Percentiles rank a stretch among this genome's conserved stretches.
These are phyloP conservation scores for Xylaria venustula DNA, from an alignment of 495 filamentous ascomycete genomes.

Conservation along the genomic window DNA sequence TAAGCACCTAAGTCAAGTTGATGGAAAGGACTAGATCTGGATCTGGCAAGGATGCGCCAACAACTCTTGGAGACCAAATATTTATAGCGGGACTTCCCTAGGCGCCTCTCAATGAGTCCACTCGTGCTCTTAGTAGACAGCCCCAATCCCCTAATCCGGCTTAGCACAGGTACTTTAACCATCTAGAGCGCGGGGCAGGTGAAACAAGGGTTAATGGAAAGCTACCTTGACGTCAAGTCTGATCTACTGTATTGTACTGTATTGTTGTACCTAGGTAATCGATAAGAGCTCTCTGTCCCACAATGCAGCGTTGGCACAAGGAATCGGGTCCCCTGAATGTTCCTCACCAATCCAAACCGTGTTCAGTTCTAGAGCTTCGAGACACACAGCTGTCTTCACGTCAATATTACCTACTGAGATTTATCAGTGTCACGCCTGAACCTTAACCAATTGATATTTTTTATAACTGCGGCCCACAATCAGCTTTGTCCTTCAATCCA, in stretches of 20 bases:
- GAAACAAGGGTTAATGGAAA: conserved; percentile 4
- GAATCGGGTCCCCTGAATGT: background rate
- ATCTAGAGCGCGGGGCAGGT: background rate
- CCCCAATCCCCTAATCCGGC: background rate
- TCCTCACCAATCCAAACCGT: conserved; percentile 26
- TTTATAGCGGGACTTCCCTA: background rate
- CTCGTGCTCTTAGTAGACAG: no score
- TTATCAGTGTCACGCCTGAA: conserved; percentile 8
- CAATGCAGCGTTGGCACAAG: conserved; percentile 2
- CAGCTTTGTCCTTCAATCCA: conserved; percentile 5
- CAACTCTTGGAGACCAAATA: background rate
- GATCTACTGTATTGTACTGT: no score
- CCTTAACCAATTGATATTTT: background rate
- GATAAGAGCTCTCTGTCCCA: conserved; percentile 19
- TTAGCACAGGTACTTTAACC: background rate
- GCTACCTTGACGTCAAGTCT: conserved; percentile 22
- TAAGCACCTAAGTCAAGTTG: background rate
- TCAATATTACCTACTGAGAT: background rate
- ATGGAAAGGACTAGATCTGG: background rate
- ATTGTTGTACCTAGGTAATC: conserved; percentile 11
- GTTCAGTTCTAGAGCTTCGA: conserved; percentile 29
- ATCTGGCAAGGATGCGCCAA: background rate
- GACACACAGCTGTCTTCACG: no score
- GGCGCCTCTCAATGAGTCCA: no score
- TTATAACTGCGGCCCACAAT: background rate